phyloP scores from a whole-genome alignment of 2,329 filamentous ascomycete genomes.

The Neoarthrinium moseri region DNA sequence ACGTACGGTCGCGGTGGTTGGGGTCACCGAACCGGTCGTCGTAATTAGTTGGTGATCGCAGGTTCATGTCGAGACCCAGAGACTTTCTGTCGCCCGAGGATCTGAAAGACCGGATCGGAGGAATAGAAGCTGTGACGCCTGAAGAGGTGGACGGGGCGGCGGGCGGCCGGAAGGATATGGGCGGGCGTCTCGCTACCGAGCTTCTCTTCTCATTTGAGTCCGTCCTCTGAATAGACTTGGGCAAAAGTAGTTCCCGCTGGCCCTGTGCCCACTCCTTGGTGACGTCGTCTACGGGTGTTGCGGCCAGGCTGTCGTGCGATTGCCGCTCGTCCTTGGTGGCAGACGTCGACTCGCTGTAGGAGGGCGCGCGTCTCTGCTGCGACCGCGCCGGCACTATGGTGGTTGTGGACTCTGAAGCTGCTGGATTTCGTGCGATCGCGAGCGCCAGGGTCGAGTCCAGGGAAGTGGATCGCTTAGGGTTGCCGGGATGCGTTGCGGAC shows the following conservation, averaged over 20 bases:
- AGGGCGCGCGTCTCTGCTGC: slow-evolving; percentile 36
- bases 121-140: slow-evolving; percentile 35
- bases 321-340: slow-evolving; percentile 10
- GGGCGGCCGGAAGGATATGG: slow-evolving; percentile 49
- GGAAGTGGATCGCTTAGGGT: slow-evolving; percentile 34
- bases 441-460: slow-evolving; percentile 28
- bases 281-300: slow-evolving; percentile 24
- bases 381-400: slow-evolving; percentile 29
- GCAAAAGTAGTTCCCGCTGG: slow-evolving; percentile 46
- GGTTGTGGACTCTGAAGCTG: slow-evolving; percentile 25
- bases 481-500: slow-evolving; percentile 22
- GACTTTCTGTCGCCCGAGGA: slow-evolving; percentile 58
- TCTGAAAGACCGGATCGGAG: slow-evolving; percentile 56
- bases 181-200: slow-evolving; percentile 41
- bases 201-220: slow-evolving; percentile 48
- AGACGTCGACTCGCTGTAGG: slow-evolving; percentile 29
- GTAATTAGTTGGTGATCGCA: slow-evolving; percentile 39
- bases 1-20: slow-evolving; percentile 46
- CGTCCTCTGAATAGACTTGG: slow-evolving; percentile 41
- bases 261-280: slow-evolving; percentile 36
- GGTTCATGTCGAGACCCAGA: slow-evolving; percentile 51
- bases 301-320: slow-evolving; percentile 14
- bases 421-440: slow-evolving; percentile 15
- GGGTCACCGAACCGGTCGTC: slow-evolving; percentile 44
- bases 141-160: slow-evolving; percentile 24